These are phyloP conservation scores for Graphilbum fragrans DNA, from an alignment of 2,329 filamentous ascomycete genomes.

Conservation along the genomic window DNA sequence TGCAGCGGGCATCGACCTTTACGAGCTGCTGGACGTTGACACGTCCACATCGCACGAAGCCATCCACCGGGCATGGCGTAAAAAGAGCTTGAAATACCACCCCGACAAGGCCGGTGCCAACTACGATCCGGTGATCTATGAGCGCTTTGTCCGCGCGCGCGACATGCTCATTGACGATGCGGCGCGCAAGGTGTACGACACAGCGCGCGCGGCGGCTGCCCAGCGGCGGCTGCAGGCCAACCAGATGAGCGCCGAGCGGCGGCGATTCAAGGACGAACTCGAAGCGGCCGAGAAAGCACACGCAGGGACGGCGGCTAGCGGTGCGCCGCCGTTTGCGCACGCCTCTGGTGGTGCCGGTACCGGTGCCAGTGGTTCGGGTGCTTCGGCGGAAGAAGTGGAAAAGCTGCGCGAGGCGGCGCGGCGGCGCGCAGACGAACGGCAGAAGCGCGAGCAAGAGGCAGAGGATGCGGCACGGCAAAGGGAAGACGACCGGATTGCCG, in stretches of 20 bases:
- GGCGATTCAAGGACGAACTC: constrained; percentile 75
- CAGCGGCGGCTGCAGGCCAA: constrained; percentile 60
- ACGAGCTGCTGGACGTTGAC: constrained; percentile 59
- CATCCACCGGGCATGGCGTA: constrained; percentile 73
- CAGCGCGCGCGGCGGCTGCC: constrained; percentile 56
- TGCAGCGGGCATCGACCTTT: constrained; percentile 58
- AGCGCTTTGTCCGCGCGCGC: constrained; percentile 73
- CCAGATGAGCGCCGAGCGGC: constrained; percentile 58
- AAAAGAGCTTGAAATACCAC: constrained; percentile 72
- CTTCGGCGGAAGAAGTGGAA: constrained; percentile 16
- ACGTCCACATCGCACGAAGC: constrained; percentile 55
- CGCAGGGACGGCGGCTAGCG: constrained; percentile 21
- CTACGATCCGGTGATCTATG: constrained; percentile 72
- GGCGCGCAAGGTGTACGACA: constrained; percentile 67
- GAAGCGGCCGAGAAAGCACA: constrained; percentile 60
- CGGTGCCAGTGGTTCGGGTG: too few species aligned
- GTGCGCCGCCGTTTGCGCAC: constrained; percentile 14
- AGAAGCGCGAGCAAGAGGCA: constrained; percentile 27
- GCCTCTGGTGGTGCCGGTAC: too few species aligned
- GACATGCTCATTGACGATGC: constrained; percentile 65
- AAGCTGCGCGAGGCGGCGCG: constrained; percentile 20
- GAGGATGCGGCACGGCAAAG: constrained; percentile 27
- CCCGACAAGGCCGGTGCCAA: constrained; percentile 75
- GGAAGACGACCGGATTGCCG: constrained; percentile 26
- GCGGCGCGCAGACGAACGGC: constrained; percentile 26